Conservation (phyloP, 192 early-diverging fungal species). For the Phycomyces blakesleeanus region DNA sequence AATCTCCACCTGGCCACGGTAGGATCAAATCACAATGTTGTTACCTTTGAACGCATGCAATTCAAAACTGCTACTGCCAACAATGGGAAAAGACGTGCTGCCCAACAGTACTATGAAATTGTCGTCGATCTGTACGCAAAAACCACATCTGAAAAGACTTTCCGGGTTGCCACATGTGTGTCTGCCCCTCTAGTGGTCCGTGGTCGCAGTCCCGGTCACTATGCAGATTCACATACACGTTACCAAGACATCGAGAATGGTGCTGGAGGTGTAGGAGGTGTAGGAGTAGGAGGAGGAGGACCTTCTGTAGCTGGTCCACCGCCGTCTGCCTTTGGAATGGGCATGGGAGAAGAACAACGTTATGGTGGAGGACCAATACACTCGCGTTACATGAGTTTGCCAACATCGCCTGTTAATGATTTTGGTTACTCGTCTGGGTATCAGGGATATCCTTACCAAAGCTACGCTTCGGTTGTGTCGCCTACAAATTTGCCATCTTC, state of each 20-base stretch:
- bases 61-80: constrained; percentile 94
- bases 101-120: constrained; percentile 87
- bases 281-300: too few species aligned
- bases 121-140: constrained; percentile 69
- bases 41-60: constrained; percentile 85
- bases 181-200: constrained; percentile 82
- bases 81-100: constrained; percentile 83
- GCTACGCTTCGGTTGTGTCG: neutral
- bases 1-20: constrained; percentile 46
- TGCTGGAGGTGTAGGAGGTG: too few species aligned
- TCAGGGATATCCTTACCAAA: constrained; percentile 13
- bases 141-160: constrained; percentile 47
- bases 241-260: constrained; percentile 26
- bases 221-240: constrained; percentile 51
- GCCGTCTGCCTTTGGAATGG: neutral
- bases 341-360: neutral
- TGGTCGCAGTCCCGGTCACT: constrained; percentile 87
- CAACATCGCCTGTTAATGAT: constrained; percentile 12
- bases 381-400: constrained; percentile 7
- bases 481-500: too few species aligned
- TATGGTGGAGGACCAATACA: neutral
- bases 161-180: constrained; percentile 59
- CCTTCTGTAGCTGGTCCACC: neutral
- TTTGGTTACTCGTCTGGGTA: constrained; percentile 10
- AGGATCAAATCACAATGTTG: constrained; percentile 43